Evolutionary conservation across 257 asterid species (phyloP).

Genomic region (Euphrasia confusa): DNA sequence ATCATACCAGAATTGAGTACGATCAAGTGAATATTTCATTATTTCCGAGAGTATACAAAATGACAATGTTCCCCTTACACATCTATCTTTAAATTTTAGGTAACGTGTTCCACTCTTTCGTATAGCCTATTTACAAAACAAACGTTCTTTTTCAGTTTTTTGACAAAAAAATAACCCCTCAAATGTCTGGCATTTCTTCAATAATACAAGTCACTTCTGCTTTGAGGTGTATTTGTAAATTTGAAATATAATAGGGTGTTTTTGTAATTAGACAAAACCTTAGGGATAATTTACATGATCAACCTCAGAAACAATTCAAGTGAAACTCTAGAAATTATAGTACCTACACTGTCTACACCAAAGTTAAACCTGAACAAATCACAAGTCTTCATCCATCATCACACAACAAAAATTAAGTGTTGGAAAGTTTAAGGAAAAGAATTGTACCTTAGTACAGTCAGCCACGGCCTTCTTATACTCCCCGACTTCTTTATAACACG

Average conservation of each 20-base stretch:
- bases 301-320: neutral
- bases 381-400: neutral
- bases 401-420: conserved; percentile 1
- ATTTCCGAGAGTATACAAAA: no score
- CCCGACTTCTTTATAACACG: conserved; percentile 96
- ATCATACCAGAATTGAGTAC: no score
- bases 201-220: no score
- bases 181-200: no score
- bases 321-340: neutral
- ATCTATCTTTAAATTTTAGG: no score
- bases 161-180: no score
- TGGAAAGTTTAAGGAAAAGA: neutral
- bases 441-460: conserved; percentile 84
- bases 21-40: no score
- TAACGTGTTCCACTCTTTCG: no score
- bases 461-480: conserved; percentile 99
- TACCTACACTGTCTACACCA: neutral
- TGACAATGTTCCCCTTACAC: no score
- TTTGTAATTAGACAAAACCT: neutral
- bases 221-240: no score
- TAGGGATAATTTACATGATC: neutral
- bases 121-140: neutral
- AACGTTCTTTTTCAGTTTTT: neutral
- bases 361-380: neutral
- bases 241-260: no score